Evolutionary conservation across 2,329 filamentous ascomycete species (phyloP).

Genomic region (Tolypocladium cylindrosporum): DNA sequence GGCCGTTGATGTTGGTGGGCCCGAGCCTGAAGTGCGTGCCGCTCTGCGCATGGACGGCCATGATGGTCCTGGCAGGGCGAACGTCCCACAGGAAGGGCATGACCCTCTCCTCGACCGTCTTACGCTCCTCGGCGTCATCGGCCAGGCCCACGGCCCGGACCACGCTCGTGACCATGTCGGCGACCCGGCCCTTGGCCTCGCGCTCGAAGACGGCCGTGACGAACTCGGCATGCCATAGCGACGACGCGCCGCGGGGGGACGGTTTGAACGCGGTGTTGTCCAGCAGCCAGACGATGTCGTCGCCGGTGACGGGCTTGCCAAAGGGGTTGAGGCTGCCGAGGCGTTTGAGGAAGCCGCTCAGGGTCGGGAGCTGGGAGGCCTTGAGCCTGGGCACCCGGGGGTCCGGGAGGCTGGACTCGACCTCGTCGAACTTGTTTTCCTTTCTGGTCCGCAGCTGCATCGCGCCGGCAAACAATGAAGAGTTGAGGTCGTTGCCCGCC

Average conservation of each 20-base stretch:
- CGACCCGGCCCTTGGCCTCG: constrained; percentile 55
- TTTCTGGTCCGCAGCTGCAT: constrained; percentile 42
- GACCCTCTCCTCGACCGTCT: constrained; percentile 56
- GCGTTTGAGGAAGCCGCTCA: constrained; percentile 34
- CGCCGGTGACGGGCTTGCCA: constrained; percentile 45
- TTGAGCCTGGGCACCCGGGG: neutral
- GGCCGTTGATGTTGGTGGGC: constrained; percentile 61
- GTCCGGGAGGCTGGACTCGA: constrained; percentile 35
- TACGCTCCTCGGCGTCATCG: constrained; percentile 45
- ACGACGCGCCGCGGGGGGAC: constrained; percentile 19
- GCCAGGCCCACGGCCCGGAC: constrained; percentile 59
- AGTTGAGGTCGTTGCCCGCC: constrained; percentile 8
- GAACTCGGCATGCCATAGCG: constrained; percentile 69
- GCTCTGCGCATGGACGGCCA: constrained; percentile 52
- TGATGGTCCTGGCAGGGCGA: constrained; percentile 57
- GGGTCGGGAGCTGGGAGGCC: constrained; percentile 9
- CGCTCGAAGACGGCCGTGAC: constrained; percentile 73
- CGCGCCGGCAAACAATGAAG: constrained; percentile 22
- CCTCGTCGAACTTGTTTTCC: constrained; percentile 36
- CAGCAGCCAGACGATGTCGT: constrained; percentile 76
- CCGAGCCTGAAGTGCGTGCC: constrained; percentile 45
- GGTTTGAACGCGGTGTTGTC: constrained; percentile 77
- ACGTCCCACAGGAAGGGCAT: constrained; percentile 72
- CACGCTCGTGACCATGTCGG: constrained; percentile 60
- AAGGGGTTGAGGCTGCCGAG: constrained; percentile 47